Base-by-base conservation (phyloP, 2,329 filamentous ascomycete species). In the Trematosphaeria pertusa region DNA sequence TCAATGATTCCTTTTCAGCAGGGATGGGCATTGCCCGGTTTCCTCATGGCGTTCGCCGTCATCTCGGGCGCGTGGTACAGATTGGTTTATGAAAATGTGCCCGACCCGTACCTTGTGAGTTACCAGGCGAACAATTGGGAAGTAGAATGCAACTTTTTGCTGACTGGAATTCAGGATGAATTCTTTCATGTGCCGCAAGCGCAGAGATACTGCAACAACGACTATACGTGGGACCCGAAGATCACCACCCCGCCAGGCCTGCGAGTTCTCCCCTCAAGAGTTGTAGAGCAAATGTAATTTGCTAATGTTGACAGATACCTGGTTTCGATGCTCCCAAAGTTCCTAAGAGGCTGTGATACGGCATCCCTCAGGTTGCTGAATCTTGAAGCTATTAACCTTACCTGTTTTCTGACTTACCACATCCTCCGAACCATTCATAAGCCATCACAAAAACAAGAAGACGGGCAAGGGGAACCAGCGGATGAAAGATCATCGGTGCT, bases 191-290 rank as follows among this genome's bases (percentile, higher is more conserved):
- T 97, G 17, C 89, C 91, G 0, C 94, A 99, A 73, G 91, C 91
- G 0, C 90, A 96, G 62, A 84, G 83, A 21, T 99, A 96, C 71
- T 97, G 92, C 70, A 70, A 81, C 31, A 86, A 87, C 9, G 81
- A 81, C 43, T 68, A 72, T 10, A 80, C 89, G 45, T 99, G 94
- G 94, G 92, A 99, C 72, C 87, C 93, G 49, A 99, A 97, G 70
- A 94, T 99, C 66, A 99, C 94, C 0, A 99, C 94, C 1, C 94
- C 94, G 0, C 93, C 94, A 0, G 94, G 92, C 24, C 76, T 99
- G 62, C 78, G 74, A 38, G 59, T 65, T 69, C 2, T 15, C 8
- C 72, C 70, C 12, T 74, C 7, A 71, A 70, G 14, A 72, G 75
- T 85, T 0, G 14, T 76, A 82, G 68, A 73, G n/a, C 68, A 74